Percentiles rank a stretch among this genome's conserved stretches.
These are phyloP conservation scores for Termitomyces sp. DNA, from an alignment of 768 basidiomycete species.

Conservation along the genomic window DNA sequence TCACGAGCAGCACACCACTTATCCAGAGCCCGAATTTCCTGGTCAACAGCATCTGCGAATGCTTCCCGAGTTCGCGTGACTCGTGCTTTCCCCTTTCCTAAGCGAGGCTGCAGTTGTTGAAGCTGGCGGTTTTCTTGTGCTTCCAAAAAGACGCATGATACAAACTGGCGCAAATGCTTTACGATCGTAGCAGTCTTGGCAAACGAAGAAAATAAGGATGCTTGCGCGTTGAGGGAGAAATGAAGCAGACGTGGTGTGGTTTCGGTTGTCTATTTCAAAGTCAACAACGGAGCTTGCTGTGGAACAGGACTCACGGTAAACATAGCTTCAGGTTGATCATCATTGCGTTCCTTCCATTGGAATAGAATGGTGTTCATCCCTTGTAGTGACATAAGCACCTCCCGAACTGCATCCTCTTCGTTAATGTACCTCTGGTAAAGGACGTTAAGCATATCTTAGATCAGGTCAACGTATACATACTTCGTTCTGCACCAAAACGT, in stretches of 20 bases:
- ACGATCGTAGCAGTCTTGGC: constrained; percentile 51
- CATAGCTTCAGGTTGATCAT: constrained; percentile 2
- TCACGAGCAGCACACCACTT: constrained; percentile 69
- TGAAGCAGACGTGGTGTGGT: constrained; percentile 59
- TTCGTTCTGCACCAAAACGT: constrained; percentile 15
- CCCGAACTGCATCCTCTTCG: constrained; percentile 74
- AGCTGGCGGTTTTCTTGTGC: neutral
- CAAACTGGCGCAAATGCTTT: constrained; percentile 7
- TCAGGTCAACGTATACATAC: constrained; percentile 1
- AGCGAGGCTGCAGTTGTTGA: neutral
- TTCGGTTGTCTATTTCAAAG: constrained; percentile 35
- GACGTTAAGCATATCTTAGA: neutral
- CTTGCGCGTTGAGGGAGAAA: constrained; percentile 59
- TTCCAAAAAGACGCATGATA: constrained; percentile 1
- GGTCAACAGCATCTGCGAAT: constrained; percentile 69
- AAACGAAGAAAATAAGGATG: constrained; percentile 58
- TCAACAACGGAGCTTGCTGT: neutral
- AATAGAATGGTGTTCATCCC: constrained; percentile 62
- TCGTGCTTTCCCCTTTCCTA: constrained; percentile 13
- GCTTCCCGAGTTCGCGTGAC: constrained; percentile 70
- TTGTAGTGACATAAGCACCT: constrained; percentile 71
- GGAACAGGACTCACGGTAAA: constrained; percentile 23
- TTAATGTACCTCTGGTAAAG: constrained; percentile 58
- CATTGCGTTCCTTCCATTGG: constrained; percentile 22
- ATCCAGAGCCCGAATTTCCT: constrained; percentile 53